Conservation (phyloP, 2,329 filamentous ascomycete species). For the Fusarium begoniae region DNA sequence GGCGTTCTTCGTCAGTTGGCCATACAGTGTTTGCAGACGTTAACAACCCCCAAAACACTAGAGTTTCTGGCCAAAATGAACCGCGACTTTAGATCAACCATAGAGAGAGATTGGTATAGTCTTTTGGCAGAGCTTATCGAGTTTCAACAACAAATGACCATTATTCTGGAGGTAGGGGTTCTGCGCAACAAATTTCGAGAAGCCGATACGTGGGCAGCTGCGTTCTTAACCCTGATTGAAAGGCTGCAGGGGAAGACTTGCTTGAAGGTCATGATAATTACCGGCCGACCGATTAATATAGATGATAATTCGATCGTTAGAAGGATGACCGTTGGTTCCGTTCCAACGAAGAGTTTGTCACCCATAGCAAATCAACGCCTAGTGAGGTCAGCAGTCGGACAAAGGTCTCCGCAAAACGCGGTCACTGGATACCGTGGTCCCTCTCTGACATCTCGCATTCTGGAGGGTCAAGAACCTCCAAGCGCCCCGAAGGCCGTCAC, state of each 20-base stretch:
- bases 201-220: not conserved
- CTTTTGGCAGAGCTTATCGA: not conserved
- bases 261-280: not conserved
- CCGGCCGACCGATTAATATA: not conserved
- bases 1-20: not conserved
- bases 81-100: not conserved
- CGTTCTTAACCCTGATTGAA: not conserved
- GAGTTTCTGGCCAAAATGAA: not conserved
- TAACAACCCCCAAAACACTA: not conserved
- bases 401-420: fast-evolving
- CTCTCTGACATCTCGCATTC: fast-evolving
- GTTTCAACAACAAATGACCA: not conserved
- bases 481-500: too few species aligned
- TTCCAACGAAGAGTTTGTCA: fast-evolving
- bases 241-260: not conserved
- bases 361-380: not conserved
- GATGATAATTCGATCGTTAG: fast-evolving
- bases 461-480: not conserved
- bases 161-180: not conserved
- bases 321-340: fast-evolving
- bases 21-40: not conserved
- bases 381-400: not conserved
- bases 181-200: not conserved
- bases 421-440: fast-evolving
- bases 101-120: not conserved